phyloP scores from a whole-genome alignment of 139 green algal species.

The Eudorina sp. region DNA sequence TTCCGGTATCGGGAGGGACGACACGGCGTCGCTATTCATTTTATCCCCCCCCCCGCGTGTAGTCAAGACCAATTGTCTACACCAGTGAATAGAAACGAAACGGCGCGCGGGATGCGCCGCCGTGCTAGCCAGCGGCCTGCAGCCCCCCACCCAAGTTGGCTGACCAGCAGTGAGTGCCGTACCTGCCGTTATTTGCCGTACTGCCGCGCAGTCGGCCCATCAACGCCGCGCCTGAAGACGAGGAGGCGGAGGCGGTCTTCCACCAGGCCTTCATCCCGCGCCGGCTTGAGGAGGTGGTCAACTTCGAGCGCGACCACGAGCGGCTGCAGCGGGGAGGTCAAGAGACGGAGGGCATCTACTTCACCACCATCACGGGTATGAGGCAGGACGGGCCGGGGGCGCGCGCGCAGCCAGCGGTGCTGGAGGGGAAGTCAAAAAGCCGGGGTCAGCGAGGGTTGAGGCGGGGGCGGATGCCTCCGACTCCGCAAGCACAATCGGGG shows the following conservation, averaged over 20 bases:
- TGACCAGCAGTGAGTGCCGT: no score
- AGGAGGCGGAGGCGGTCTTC: conserved; percentile 81
- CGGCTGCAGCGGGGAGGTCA: conserved; percentile 61
- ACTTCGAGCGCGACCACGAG: conserved; percentile 91
- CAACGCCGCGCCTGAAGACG: conserved; percentile 56
- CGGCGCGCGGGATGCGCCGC: no score
- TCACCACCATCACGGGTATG: conserved; percentile 72
- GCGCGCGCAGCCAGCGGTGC: conserved; percentile 44
- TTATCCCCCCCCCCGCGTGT: no score
- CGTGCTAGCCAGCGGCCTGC: no score
- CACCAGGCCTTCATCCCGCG: conserved; percentile 95
- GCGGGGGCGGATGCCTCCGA: neutral
- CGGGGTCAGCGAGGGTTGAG: neutral
- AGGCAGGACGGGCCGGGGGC: conserved; percentile 65
- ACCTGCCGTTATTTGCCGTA: no score
- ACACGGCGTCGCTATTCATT: no score
- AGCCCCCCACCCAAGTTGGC: no score
- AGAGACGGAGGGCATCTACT: conserved; percentile 95
- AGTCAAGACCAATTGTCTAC: no score
- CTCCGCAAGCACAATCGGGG: no score
- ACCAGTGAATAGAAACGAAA: no score
- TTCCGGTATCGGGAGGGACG: no score
- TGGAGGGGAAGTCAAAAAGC: conserved; percentile 12
- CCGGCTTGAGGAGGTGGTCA: conserved; percentile 88
- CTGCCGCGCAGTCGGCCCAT: conserved; percentile 67